Evolutionary conservation across 2,329 filamentous ascomycete species (phyloP), one percentile per base, ranked within the genome.

Genomic region (Incumbomyces lentus): DNA sequence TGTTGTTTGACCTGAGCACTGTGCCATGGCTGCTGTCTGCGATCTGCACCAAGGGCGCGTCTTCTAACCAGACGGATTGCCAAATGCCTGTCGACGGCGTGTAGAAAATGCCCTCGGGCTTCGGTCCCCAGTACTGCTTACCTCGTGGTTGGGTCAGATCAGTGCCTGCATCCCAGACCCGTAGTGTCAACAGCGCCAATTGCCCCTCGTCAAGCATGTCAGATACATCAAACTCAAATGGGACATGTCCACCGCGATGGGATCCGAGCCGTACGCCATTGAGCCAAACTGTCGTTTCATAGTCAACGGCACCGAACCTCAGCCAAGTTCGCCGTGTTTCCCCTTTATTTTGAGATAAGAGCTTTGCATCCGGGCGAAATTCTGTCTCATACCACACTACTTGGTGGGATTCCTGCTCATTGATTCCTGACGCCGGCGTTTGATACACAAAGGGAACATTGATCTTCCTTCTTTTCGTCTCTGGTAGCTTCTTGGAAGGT

Each of bases 41-140:
- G 46, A 85, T 74, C 53, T 79, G 67, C 41, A 74, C 70, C 0
- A 63, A 51, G 0, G 81, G 76, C 0, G 74, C 78, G n/a, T 74
- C 69, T 58, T 83, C 78, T 1, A 86, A 64, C 82, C 82, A 86
- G 0, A 86, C 82, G 14, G 72, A 73, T 58, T 85, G 82, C 82
- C 82, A 86, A 52, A 86, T 85, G 4, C 82, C 82, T 30, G 78
- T 81, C 59, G 81, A 86, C 0, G 82, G 78, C 0, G 78, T 78
- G 59, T 86, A 86, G 60, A 82, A 86, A 49, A 86, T 86, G 54
- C 79, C 75, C 10, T 68, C 72, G 0, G 74, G 76, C 0, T 62
- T 64, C 1, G 73, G 58, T 0, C 72, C 75, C 59, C 83, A 81
- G 59, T 84, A 84, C 60, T 84, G 81, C 60, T 84, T 84, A 0